These are phyloP conservation scores for Geotrichum candidum DNA, from an alignment of 1,139 yeast species.

Conservation along the genomic window DNA sequence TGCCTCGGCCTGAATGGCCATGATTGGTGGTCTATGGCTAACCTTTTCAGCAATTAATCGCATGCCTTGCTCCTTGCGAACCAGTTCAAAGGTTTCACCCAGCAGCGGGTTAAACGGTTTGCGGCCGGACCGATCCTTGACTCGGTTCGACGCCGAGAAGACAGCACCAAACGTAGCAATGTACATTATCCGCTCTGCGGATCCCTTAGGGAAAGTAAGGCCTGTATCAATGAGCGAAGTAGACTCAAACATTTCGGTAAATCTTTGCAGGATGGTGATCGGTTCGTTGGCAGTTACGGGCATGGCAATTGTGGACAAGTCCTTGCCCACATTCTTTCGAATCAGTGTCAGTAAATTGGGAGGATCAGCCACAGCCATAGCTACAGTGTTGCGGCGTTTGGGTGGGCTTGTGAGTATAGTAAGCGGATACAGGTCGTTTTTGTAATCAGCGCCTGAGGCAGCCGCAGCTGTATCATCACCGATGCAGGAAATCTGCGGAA, in stretches of 20 bases:
- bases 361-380: conserved; percentile 58
- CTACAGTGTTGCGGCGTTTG: conserved; percentile 55
- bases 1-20: conserved; percentile 74
- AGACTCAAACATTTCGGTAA: conserved; percentile 76
- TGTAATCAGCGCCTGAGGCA: conserved; percentile 6
- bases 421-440: conserved; percentile 51
- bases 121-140: conserved; percentile 67
- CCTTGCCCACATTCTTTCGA: conserved; percentile 89
- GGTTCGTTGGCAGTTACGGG: conserved; percentile 96
- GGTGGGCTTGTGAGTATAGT: conserved; percentile 42
- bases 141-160: conserved; percentile 61
- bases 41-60: conserved; percentile 75
- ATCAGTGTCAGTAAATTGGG: conserved; percentile 76
- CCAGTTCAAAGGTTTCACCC: conserved; percentile 83
- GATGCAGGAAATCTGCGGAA: neutral
- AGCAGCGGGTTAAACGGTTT: conserved; percentile 90
- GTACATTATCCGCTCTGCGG: conserved; percentile 56
- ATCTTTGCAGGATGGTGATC: conserved; percentile 67
- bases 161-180: conserved; percentile 83
- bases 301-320: conserved; percentile 78
- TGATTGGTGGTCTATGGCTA: conserved; percentile 71
- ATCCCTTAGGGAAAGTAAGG: conserved; percentile 36
- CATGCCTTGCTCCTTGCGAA: conserved; percentile 67
- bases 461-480: conserved; percentile 18
- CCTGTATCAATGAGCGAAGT: conserved; percentile 61